Percentiles rank a stretch among this genome's conserved stretches.
phyloP scores from a whole-genome alignment of 108 stramenopile genomes.

The Nitzschia sp. region DNA sequence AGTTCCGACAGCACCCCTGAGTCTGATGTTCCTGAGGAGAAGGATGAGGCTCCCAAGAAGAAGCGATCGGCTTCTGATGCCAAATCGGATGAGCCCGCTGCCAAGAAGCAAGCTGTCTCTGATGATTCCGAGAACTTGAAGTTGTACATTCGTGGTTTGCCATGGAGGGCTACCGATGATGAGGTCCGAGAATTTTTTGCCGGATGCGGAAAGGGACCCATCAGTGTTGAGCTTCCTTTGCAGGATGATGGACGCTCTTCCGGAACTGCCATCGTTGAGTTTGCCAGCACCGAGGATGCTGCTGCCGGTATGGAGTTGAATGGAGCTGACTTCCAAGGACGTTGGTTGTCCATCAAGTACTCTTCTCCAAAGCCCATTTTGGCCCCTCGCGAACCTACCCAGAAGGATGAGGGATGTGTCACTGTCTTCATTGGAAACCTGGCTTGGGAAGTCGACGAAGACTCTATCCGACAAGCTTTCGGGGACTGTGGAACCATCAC shows the following conservation, averaged over 20 bases:
- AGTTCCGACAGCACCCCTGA: slow-evolving; percentile 49
- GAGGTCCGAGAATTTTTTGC: slow-evolving; percentile 90
- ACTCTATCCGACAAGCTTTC: slow-evolving; percentile 81
- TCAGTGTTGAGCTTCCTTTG: slow-evolving; percentile 79
- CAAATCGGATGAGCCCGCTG: slow-evolving; percentile 26
- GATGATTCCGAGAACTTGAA: slow-evolving; percentile 51
- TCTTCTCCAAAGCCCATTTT: slow-evolving; percentile 60
- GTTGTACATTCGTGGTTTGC: slow-evolving; percentile 89
- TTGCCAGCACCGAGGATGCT: slow-evolving; percentile 56
- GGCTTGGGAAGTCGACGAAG: slow-evolving; percentile 93
- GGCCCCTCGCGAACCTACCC: slow-evolving; percentile 50
- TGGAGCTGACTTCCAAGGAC: slow-evolving; percentile 86
- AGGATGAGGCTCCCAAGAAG: slow-evolving; percentile 39
- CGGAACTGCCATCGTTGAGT: slow-evolving; percentile 88
- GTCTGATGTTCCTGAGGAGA: slow-evolving; percentile 38
- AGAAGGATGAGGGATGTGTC: slow-evolving; percentile 82
- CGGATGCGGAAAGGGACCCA: slow-evolving; percentile 71
- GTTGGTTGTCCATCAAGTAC: slow-evolving; percentile 90
- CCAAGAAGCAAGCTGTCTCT: slow-evolving; percentile 42
- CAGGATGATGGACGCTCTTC: slow-evolving; percentile 81
- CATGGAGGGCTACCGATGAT: slow-evolving; percentile 89
- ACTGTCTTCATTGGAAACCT: slow-evolving; percentile 98
- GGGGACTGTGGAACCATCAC: slow-evolving; percentile 88
- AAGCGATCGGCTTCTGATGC: slow-evolving; percentile 72
- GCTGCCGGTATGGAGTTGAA: slow-evolving; percentile 82